phyloP scores from a whole-genome alignment of 179 eudicot species.

The Actinidia arguta region DNA sequence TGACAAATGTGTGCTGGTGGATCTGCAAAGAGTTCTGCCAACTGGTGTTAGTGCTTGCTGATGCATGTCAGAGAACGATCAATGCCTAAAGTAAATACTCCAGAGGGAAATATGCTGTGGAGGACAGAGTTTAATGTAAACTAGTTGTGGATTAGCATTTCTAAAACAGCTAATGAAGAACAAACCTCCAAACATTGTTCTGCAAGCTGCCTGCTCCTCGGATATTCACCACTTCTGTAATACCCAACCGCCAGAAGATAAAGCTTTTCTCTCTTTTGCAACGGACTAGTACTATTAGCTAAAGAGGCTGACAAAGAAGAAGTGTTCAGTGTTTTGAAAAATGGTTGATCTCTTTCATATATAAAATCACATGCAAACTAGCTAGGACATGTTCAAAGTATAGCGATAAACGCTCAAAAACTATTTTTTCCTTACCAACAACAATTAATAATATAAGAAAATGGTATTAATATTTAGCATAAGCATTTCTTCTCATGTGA shows the following conservation, averaged over 20 bases:
- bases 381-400: no score
- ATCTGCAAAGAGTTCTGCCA: no score
- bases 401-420: no score
- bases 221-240: constrained; percentile 69
- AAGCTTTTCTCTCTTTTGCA: constrained; percentile 69
- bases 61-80: neutral
- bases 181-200: constrained; percentile 75
- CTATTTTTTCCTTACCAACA: no score
- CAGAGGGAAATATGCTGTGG: no score
- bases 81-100: neutral
- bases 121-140: neutral
- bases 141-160: neutral
- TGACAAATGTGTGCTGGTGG: neutral
- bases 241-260: constrained; percentile 86
- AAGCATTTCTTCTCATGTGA: no score
- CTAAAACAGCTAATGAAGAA: neutral
- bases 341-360: no score
- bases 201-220: constrained; percentile 69
- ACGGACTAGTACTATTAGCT: constrained; percentile 51
- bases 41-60: neutral
- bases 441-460: no score
- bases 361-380: no score
- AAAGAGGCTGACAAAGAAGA: constrained; percentile 59
- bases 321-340: neutral
- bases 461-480: no score